phyloP scores from a whole-genome alignment of 2,329 filamentous ascomycete species.

The Parasarocladium wereldwijsianum region DNA sequence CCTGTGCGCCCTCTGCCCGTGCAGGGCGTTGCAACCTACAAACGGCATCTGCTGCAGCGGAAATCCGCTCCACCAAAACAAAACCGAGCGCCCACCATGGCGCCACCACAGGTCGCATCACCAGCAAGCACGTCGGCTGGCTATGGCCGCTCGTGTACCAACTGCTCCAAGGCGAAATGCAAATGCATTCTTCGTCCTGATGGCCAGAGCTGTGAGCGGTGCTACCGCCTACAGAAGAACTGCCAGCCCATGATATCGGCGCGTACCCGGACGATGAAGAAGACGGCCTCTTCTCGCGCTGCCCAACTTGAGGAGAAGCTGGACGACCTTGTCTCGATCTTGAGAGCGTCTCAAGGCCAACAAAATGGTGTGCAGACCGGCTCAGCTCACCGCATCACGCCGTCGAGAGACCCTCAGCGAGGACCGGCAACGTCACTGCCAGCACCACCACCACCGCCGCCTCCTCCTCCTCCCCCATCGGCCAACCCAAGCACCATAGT shows the following conservation, averaged over 20 bases:
- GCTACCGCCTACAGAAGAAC: conserved; percentile 30
- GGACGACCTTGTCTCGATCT: conserved; percentile 30
- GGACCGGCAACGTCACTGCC: conserved; percentile 6
- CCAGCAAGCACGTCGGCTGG: conserved; percentile 17
- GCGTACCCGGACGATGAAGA: conserved; percentile 20
- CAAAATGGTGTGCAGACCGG: conserved; percentile 6
- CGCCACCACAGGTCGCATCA: conserved; percentile 5
- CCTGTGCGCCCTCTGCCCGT: neutral
- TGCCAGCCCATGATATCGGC: conserved; percentile 29
- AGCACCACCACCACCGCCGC: conserved; percentile 5
- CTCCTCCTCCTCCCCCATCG: too few species aligned
- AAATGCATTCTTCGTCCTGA: conserved; percentile 27
- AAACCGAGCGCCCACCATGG: neutral
- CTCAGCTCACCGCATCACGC: neutral
- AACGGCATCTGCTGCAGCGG: neutral
- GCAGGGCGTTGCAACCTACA: neutral
- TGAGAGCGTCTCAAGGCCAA: conserved; percentile 18
- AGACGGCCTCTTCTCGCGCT: conserved; percentile 20
- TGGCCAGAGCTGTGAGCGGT: conserved; percentile 22
- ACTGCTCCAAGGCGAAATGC: conserved; percentile 32
- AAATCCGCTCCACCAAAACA: conserved; percentile 1
- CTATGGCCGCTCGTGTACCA: conserved; percentile 29
- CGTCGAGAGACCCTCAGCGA: conserved; percentile 2
- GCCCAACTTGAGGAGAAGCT: conserved; percentile 35
- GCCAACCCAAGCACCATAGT: too few species aligned